Percentiles rank a stretch among this genome's conserved stretches.
These are phyloP conservation scores for Backusella liffmaniae DNA, from an alignment of 192 early-diverging fungal genomes.

Conservation along the genomic window DNA sequence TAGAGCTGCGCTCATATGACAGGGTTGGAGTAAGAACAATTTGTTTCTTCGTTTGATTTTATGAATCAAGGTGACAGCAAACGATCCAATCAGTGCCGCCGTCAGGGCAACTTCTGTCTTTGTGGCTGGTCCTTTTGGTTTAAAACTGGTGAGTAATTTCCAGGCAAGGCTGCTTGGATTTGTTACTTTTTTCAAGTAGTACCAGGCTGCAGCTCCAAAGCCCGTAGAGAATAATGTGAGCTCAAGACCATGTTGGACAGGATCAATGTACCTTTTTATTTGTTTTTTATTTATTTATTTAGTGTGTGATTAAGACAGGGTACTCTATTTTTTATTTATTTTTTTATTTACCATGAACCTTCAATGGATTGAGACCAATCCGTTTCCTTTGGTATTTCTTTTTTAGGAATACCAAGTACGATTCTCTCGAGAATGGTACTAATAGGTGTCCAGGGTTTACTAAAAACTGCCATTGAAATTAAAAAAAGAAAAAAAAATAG, in stretches of 20 bases:
- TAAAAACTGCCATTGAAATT: not conserved
- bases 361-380: constrained; percentile 47
- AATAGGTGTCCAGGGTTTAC: not conserved
- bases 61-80: constrained; percentile 40
- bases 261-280: constrained; percentile 46
- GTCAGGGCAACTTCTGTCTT: constrained; percentile 34
- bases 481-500: not conserved
- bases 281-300: not conserved
- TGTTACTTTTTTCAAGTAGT: constrained; percentile 32
- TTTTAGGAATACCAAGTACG: not conserved
- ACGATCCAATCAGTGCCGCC: constrained; percentile 31
- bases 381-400: constrained; percentile 44
- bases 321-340: no score
- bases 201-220: constrained; percentile 36
- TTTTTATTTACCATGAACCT: constrained; percentile 45
- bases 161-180: not conserved
- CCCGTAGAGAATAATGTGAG: constrained; percentile 37
- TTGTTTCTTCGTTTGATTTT: constrained; percentile 41
- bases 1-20: constrained; percentile 52
- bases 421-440: constrained; percentile 2
- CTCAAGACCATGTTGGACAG: constrained; percentile 49
- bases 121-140: constrained; percentile 30
- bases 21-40: constrained; percentile 54
- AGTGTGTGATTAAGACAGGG: not conserved
- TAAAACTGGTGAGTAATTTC: constrained; percentile 28